phyloP scores from a whole-genome alignment of 495 filamentous ascomycete species.

The Hypoxylon perforatum region DNA sequence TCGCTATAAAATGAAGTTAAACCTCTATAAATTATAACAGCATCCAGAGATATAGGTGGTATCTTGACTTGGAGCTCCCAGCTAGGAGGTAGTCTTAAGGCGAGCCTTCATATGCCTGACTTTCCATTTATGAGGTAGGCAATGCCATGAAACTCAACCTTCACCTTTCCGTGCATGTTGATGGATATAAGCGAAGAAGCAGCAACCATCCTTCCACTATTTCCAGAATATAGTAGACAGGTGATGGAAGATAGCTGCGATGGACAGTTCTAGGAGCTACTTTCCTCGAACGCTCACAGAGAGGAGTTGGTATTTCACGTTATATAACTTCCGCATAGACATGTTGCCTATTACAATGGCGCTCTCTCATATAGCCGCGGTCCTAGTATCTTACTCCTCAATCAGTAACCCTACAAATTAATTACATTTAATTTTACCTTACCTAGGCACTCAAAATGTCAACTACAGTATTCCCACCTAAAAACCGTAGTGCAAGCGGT shows the following conservation, averaged over 20 bases:
- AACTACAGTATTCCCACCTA: conserved; percentile 30
- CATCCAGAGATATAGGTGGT: too few relatives aligned
- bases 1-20: neutral
- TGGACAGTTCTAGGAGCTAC: conserved; percentile 7
- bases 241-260: conserved; percentile 1
- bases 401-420: conserved; percentile 3
- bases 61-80: too few relatives aligned
- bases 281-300: conserved; percentile 6
- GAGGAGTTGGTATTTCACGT: neutral
- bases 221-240: neutral
- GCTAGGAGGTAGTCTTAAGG: too few relatives aligned
- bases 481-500: conserved; percentile 19
- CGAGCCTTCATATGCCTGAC: too few relatives aligned
- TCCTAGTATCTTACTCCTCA: neutral
- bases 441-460: conserved; percentile 29
- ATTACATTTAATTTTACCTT: conserved; percentile 11
- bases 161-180: too few relatives aligned
- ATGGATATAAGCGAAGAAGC: neutral
- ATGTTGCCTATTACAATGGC: conserved; percentile 11
- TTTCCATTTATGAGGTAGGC: too few relatives aligned
- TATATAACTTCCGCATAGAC: neutral
- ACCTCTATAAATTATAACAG: too few relatives aligned
- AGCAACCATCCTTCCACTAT: neutral
- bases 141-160: too few relatives aligned
- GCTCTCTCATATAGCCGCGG: neutral